A percentile compares a stretch with the other conserved stretches of the same genome.
phyloP scores from a whole-genome alignment of 495 filamentous ascomycete species.

The Xylaria palmicola region DNA sequence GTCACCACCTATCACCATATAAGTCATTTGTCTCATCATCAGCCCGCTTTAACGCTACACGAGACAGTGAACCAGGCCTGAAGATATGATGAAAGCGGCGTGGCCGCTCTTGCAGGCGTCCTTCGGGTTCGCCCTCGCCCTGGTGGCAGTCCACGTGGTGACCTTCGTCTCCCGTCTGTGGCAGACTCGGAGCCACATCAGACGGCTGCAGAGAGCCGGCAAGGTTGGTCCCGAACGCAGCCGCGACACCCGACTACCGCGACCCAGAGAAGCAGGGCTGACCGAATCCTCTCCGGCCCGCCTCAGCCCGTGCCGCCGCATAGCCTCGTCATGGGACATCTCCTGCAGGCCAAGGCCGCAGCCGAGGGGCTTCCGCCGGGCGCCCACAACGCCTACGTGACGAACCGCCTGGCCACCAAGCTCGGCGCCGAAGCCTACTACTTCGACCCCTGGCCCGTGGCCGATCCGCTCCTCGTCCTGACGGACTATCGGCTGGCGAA shows the following conservation, averaged over 20 bases:
- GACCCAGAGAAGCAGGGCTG: neutral
- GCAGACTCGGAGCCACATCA: conserved; percentile 19
- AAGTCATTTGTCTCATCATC: too few relatives aligned
- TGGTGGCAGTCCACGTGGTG: conserved; percentile 11
- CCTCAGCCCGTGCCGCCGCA: conserved; percentile 29
- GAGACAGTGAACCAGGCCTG: too few relatives aligned
- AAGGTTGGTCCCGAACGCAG: conserved; percentile 20
- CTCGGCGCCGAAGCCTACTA: conserved; percentile 24
- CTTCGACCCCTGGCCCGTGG: conserved; percentile 28
- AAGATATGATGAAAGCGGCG: conserved; percentile 15
- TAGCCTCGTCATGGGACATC: conserved; percentile 27
- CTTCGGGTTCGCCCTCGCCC: conserved; percentile 17
- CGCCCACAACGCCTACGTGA: conserved; percentile 24
- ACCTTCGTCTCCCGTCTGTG: conserved; percentile 21
- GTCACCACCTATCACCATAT: too few relatives aligned
- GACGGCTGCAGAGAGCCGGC: conserved; percentile 20
- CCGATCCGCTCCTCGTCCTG: conserved; percentile 22
- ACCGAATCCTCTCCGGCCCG: neutral
- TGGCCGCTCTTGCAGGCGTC: conserved; percentile 15
- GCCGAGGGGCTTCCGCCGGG: conserved; percentile 23
- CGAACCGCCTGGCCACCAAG: conserved; percentile 18
- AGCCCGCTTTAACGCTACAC: too few relatives aligned
- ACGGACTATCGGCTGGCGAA: conserved; percentile 28
- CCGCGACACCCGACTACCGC: neutral
- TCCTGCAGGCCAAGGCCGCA: conserved; percentile 26